phyloP scores from a whole-genome alignment of 2,329 filamentous ascomycete genomes.

The Aspergillus pseudoterreus region DNA sequence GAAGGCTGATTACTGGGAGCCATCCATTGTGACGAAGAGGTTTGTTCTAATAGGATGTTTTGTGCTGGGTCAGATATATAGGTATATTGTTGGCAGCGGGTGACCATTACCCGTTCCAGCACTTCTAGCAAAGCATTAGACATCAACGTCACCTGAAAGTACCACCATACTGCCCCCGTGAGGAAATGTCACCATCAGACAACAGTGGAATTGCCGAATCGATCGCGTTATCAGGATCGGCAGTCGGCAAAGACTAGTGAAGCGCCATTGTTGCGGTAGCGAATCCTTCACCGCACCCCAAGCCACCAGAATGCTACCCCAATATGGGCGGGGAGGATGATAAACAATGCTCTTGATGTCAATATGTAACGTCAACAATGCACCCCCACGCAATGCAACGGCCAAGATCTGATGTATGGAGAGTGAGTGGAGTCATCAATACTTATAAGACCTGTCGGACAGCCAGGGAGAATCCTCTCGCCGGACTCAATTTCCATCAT shows the following conservation, averaged over 20 bases:
- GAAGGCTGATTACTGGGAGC: too few species aligned
- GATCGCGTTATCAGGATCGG: not conserved
- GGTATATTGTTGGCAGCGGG: too few species aligned
- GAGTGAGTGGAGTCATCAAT: not conserved
- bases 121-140: too few species aligned
- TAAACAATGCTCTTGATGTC: not conserved
- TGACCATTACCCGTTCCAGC: too few species aligned
- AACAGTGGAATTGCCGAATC: not conserved
- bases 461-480: not conserved
- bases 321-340: not conserved
- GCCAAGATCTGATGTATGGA: not conserved
- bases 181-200: not conserved
- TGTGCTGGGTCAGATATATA: too few species aligned
- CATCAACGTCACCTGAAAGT: too few species aligned
- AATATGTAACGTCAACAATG: slow-evolving; percentile 3
- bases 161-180: not conserved
- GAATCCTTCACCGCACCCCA: not conserved
- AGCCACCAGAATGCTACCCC: not conserved
- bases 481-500: not conserved
- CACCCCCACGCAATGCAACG: slow-evolving; percentile 5
- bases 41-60: too few species aligned
- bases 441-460: not conserved
- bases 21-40: too few species aligned
- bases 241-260: not conserved
- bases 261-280: not conserved